Conservation (phyloP, 371 early-diverging fungal species). For the Fennellomyces sp. region DNA sequence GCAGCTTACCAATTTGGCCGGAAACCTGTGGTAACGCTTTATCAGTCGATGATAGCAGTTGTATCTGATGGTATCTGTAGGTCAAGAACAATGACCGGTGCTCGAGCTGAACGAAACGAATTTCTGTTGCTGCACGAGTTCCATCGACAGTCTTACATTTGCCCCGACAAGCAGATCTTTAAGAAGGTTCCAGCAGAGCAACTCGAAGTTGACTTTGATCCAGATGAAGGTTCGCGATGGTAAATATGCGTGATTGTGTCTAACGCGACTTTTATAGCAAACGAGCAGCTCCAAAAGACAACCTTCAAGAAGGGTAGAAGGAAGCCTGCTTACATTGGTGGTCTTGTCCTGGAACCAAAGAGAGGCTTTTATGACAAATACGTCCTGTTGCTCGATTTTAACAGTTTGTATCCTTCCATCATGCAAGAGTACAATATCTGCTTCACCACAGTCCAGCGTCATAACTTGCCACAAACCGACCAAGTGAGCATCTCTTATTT, state of each 20-base stretch:
- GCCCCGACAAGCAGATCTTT: constrained; percentile 79
- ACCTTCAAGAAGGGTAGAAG: constrained; percentile 55
- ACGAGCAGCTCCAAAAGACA: constrained; percentile 35
- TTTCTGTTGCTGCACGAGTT: constrained; percentile 98
- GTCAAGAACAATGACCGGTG: constrained; percentile 88
- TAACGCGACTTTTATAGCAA: constrained; percentile 17
- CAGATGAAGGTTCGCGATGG: constrained; percentile 54
- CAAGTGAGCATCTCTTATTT: background rate
- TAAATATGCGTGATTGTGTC: background rate
- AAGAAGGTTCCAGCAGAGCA: constrained; percentile 23
- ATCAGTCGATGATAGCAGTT: background rate
- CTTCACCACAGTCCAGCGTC: constrained; percentile 94
- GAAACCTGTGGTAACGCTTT: constrained; percentile 84
- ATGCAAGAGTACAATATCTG: constrained; percentile 99
- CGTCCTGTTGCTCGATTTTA: constrained; percentile 98
- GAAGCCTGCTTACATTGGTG: constrained; percentile 97
- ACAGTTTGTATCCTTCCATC: constrained; percentile 99
- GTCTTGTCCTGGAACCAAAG: constrained; percentile 98
- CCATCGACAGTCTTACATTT: constrained; percentile 86
- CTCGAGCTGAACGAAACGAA: constrained; percentile 98
- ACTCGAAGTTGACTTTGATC: constrained; percentile 51
- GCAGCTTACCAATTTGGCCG: constrained; percentile 93
- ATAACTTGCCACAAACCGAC: constrained; percentile 13
- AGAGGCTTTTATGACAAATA: constrained; percentile 97
- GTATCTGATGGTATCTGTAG: constrained; percentile 18